phyloP scores from a whole-genome alignment of 768 basidiomycete species.

The Tricholomella constricta region DNA sequence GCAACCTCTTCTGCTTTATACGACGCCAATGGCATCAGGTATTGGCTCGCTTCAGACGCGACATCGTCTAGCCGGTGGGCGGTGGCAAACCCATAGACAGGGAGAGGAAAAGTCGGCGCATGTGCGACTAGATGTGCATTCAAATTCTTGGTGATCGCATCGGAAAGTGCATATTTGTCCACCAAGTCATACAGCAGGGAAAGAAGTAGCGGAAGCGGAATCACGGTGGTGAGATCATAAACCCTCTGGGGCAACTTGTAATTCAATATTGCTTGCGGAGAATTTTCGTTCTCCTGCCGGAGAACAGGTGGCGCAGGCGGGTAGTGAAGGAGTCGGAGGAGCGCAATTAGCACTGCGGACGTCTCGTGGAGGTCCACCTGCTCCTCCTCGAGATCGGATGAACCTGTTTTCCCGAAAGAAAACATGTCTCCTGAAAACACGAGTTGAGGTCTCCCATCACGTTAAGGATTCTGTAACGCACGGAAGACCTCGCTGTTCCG shows the following conservation, averaged over 20 bases:
- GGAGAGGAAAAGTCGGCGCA: constrained; percentile 50
- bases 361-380: constrained; percentile 60
- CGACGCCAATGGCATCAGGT: constrained; percentile 57
- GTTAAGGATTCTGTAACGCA: constrained; percentile 32
- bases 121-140: constrained; percentile 57
- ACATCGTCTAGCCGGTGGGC: constrained; percentile 43
- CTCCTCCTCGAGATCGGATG: constrained; percentile 22
- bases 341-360: constrained; percentile 44
- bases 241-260: constrained; percentile 30
- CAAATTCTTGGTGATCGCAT: constrained; percentile 43
- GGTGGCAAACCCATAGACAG: constrained; percentile 61
- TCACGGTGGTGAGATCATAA: constrained; percentile 48
- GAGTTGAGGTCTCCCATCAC: constrained; percentile 3
- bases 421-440: constrained; percentile 66
- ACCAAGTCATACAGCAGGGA: constrained; percentile 54
- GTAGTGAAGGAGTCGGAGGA: constrained; percentile 59
- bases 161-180: constrained; percentile 67
- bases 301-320: constrained; percentile 50
- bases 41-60: constrained; percentile 60
- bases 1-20: constrained; percentile 54
- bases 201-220: constrained; percentile 66
- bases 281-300: constrained; percentile 21
- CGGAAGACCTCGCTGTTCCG: constrained; percentile 64
- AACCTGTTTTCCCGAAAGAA: constrained; percentile 47
- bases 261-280: constrained; percentile 31